These are phyloP conservation scores for Reutealis trisperma DNA, from an alignment of 345 rosid species.

Conservation along the genomic window DNA sequence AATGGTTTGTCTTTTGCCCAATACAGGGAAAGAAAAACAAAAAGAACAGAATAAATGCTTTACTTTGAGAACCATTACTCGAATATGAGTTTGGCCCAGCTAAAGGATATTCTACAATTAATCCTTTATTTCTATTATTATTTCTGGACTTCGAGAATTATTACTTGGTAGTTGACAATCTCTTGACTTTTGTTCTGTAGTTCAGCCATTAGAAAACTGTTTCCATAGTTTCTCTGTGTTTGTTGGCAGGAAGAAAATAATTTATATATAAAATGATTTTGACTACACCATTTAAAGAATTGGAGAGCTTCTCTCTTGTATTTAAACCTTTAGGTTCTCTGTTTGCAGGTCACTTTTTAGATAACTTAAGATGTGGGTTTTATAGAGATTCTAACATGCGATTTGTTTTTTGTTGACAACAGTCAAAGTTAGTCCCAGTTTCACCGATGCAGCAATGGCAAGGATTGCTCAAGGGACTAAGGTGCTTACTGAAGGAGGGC, in stretches of 20 bases:
- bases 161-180: neutral
- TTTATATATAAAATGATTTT: neutral
- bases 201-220: neutral
- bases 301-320: neutral
- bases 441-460: slow-evolving; percentile 80
- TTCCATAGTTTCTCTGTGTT: neutral
- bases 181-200: neutral
- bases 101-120: neutral
- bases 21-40: neutral
- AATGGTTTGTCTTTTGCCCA: neutral
- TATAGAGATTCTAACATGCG: slow-evolving; percentile 10
- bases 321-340: neutral
- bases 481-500: slow-evolving; percentile 76
- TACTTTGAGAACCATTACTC: slow-evolving; percentile 3
- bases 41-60: neutral
- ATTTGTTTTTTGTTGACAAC: slow-evolving; percentile 17
- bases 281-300: neutral
- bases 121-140: neutral
- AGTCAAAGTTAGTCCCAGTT: slow-evolving; percentile 69
- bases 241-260: neutral
- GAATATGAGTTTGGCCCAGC: neutral
- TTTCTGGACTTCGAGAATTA: neutral
- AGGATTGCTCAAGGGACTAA: slow-evolving; percentile 77
- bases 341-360: neutral
- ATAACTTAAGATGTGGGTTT: neutral